Conservation (phyloP, 1,139 yeast species). For the Meyerozyma elateridarum region DNA sequence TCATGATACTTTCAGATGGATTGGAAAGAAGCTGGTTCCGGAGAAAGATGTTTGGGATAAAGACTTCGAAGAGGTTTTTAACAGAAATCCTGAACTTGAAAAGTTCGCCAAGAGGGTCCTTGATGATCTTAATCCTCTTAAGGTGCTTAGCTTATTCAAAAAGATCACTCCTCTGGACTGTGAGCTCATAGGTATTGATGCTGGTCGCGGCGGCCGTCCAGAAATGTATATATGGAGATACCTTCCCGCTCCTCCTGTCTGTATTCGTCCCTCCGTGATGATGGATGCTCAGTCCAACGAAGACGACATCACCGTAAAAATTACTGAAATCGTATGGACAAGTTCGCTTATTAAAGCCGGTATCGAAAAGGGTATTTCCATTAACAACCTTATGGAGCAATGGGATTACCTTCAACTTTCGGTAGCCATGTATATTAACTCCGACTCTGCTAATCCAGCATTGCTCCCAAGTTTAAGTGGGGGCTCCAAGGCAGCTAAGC, state of each 20-base stretch:
- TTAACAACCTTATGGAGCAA: constrained; percentile 92
- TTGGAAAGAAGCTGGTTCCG: constrained; percentile 82
- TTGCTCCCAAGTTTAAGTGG: constrained; percentile 59
- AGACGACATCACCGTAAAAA: constrained; percentile 93
- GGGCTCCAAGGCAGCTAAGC: constrained; percentile 57
- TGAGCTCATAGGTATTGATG: constrained; percentile 86
- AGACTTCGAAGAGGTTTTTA: constrained; percentile 70
- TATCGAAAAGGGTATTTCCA: constrained; percentile 87
- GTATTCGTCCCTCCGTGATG: constrained; percentile 94
- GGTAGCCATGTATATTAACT: constrained; percentile 95
- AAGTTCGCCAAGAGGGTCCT: constrained; percentile 80
- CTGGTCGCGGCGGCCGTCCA: constrained; percentile 86
- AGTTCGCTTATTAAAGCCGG: constrained; percentile 91
- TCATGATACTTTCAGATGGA: constrained; percentile 94
- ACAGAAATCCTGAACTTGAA: constrained; percentile 80
- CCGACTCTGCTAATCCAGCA: constrained; percentile 89
- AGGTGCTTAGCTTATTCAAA: constrained; percentile 81
- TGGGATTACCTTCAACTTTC: constrained; percentile 97
- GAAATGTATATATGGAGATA: constrained; percentile 97
- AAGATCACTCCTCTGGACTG: constrained; percentile 84
- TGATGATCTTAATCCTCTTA: constrained; percentile 92
- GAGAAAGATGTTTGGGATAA: constrained; percentile 85
- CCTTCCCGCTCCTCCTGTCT: constrained; percentile 97
- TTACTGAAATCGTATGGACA: constrained; percentile 96
- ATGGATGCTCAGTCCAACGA: constrained; percentile 95